Percentiles rank a stretch among this genome's conserved stretches.
These are phyloP conservation scores for Penicillium turbatum DNA, from an alignment of 495 filamentous ascomycete genomes.

Conservation along the genomic window DNA sequence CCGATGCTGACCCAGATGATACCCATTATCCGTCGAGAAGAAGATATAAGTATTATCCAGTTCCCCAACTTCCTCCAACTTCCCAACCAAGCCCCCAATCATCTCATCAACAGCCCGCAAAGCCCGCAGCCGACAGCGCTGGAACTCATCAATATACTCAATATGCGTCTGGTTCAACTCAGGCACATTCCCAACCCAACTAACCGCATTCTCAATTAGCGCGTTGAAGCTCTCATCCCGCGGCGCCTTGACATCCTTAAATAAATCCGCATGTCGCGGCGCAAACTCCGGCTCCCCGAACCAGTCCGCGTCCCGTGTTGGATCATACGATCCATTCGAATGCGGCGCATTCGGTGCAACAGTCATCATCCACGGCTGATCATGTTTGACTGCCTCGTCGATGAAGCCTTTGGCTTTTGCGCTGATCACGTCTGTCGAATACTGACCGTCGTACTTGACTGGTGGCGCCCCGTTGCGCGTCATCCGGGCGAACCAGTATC, in stretches of 20 bases:
- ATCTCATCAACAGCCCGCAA: slow-evolving; percentile 66
- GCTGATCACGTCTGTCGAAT: slow-evolving; percentile 57
- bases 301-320: slow-evolving; percentile 12
- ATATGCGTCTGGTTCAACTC: slow-evolving; percentile 48
- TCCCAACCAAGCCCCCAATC: slow-evolving; percentile 49
- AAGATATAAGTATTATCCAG: slow-evolving; percentile 65
- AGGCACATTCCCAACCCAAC: slow-evolving; percentile 52
- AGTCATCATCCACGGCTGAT: slow-evolving; percentile 59
- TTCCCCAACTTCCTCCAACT: slow-evolving; percentile 46
- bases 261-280: slow-evolving; percentile 27
- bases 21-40: slow-evolving; percentile 66
- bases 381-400: slow-evolving; percentile 47
- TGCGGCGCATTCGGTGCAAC: slow-evolving; percentile 64
- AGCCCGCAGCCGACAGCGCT: slow-evolving; percentile 54
- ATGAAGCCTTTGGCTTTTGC: slow-evolving; percentile 57
- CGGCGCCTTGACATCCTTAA: slow-evolving; percentile 26
- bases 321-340: slow-evolving; percentile 24
- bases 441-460: slow-evolving; percentile 47
- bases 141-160: slow-evolving; percentile 61
- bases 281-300: slow-evolving; percentile 31
- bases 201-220: slow-evolving; percentile 46
- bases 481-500: slow-evolving; percentile 56
- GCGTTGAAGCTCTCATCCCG: slow-evolving; percentile 32
- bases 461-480: slow-evolving; percentile 54
- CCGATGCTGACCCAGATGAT: slow-evolving; percentile 64